Conservation (phyloP, 1,139 yeast genomes). For the Blastobotrys capitulatus region DNA sequence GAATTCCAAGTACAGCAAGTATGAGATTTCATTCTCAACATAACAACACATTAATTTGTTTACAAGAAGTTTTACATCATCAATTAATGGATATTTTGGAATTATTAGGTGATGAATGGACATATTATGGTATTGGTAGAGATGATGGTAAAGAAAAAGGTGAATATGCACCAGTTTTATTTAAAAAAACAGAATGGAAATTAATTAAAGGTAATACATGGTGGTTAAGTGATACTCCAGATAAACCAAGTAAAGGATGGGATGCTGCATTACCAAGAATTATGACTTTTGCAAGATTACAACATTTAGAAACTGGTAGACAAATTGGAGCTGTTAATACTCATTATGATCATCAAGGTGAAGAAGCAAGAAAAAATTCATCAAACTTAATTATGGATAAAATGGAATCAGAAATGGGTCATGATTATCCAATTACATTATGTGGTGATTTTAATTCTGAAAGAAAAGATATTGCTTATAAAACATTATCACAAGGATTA, state of each 20-base stretch:
- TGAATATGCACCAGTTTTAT: slow-evolving; percentile 45
- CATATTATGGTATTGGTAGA: slow-evolving; percentile 44
- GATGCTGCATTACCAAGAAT: slow-evolving; percentile 49
- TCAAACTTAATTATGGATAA: slow-evolving; percentile 43
- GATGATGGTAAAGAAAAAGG: slow-evolving; percentile 42
- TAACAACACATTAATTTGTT: slow-evolving; percentile 38
- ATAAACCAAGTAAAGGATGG: slow-evolving; percentile 41
- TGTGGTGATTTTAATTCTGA: slow-evolving; percentile 53
- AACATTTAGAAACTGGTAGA: slow-evolving; percentile 26
- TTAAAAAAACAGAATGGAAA: slow-evolving; percentile 36
- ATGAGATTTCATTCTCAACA: slow-evolving; percentile 39
- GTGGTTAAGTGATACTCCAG: slow-evolving; percentile 38
- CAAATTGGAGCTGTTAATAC: slow-evolving; percentile 46
- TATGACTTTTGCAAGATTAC: slow-evolving; percentile 29
- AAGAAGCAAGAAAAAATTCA: slow-evolving; percentile 42
- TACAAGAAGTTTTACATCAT: slow-evolving; percentile 51
- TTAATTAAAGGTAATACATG: slow-evolving; percentile 30
- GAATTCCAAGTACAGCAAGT: slow-evolving; percentile 37
- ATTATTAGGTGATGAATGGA: slow-evolving; percentile 33
- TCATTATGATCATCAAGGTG: slow-evolving; percentile 54
- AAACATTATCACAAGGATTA: slow-evolving; percentile 35
- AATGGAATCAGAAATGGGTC: slow-evolving; percentile 33
- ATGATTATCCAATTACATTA: slow-evolving; percentile 20
- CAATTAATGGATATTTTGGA: slow-evolving; percentile 46
- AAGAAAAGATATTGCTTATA: slow-evolving; percentile 47